Evolutionary conservation across 2,329 filamentous ascomycete genomes (phyloP).

Genomic region (Rhytidhysteron rufulum): DNA sequence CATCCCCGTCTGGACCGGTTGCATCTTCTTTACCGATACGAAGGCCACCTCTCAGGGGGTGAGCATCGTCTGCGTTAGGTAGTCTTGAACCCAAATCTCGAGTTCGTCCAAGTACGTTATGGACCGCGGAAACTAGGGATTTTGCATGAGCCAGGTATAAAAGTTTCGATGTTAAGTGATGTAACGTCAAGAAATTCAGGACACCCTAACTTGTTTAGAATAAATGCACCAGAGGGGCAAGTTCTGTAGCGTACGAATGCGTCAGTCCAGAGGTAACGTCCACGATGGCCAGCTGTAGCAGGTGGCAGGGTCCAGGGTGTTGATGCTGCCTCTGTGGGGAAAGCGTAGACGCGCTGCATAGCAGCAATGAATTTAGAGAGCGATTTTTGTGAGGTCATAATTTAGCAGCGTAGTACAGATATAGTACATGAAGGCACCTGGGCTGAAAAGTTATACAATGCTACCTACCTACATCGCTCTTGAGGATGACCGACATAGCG

Average conservation of each 20-base stretch:
- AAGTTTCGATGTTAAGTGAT: constrained; percentile 36
- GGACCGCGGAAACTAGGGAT: constrained; percentile 49
- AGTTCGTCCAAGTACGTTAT: constrained; percentile 51
- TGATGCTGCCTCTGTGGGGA: constrained; percentile 18
- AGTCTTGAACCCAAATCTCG: constrained; percentile 47
- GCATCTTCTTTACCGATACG: constrained; percentile 55
- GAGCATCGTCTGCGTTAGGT: constrained; percentile 48
- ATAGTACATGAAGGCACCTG: not conserved
- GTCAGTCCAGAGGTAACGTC: constrained; percentile 55
- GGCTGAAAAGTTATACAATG: too few relatives aligned
- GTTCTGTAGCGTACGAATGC: constrained; percentile 2
- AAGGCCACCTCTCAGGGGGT: constrained; percentile 53
- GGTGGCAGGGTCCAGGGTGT: constrained; percentile 47
- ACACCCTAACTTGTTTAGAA: constrained; percentile 54
- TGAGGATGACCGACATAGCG: too few relatives aligned
- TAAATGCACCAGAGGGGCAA: not conserved
- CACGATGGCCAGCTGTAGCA: constrained; percentile 52
- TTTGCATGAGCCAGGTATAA: constrained; percentile 49
- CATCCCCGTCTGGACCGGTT: constrained; percentile 50
- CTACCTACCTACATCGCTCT: too few relatives aligned
- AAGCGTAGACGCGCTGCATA: constrained; percentile 39
- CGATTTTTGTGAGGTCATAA: constrained; percentile 1
- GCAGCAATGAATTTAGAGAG: constrained; percentile 14
- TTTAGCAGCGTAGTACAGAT: not conserved
- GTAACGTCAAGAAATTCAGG: constrained; percentile 55